Base-by-base conservation (phyloP, 768 basidiomycete species). In the Hericium rajendrae region DNA sequence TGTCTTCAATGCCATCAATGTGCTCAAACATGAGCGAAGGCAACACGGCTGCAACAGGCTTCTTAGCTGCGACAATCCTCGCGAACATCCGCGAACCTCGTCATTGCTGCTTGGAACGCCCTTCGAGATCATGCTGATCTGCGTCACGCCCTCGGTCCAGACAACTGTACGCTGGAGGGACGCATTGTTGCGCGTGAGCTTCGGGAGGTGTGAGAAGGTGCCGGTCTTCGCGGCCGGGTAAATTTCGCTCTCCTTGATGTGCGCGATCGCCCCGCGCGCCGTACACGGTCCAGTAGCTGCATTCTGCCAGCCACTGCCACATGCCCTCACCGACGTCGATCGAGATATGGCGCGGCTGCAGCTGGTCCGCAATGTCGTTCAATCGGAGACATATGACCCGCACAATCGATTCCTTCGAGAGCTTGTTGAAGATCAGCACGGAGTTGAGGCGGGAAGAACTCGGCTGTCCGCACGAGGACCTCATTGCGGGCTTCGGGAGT, bases 401-500 rank as follows among this genome's bases (percentile, higher is more conserved):
- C n/a, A 89, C 71, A 55, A 94, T 88, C 3, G 87, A 85, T 22
- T 72, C 67, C 24, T 76, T 78, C 2, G 88, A 84, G 16, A 97
- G 82, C 66, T 92, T 94, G 76, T 94, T 94, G 76, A 97, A 95
- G 9, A 95, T 85, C 15, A 88, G 74, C 71, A 89, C 87, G 1
- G 88, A 82, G 66, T 95, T 91, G 38, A 95, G 79, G 8, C 10
- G 91, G 86, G 78, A 94, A 94, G 71, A 85, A 85, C 60, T 85
- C 84, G 0, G 82, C 76, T 0, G 89, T 89, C n/a, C 86, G 79
- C 57, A 83, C 79, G 28, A 94, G 72, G 41, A 97, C 90, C 65
- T 85, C 78, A 2, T 77, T 66, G 54, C 76, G 79, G 16, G 91
- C 85, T 52, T 78, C 74, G 0, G 74, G 66, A 0, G 81, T 86